A percentile compares a stretch with the other conserved stretches of the same genome.
Evolutionary conservation across 1,284 basidiomycete species (phyloP).

Genomic region (Cutaneotrichosporon mucoides): DNA sequence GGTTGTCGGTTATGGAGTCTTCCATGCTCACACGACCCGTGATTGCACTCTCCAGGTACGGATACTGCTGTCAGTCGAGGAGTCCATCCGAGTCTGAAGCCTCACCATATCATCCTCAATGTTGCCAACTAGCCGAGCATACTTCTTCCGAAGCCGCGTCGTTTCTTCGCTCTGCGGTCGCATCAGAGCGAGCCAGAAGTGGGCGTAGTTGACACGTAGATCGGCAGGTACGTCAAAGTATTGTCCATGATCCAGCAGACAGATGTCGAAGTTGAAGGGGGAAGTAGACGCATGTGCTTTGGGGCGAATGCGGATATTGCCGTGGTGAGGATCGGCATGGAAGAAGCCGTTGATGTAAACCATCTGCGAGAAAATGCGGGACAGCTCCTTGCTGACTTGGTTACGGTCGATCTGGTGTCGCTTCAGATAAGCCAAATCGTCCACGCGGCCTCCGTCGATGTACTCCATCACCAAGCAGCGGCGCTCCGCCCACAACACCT

Average conservation of each 20-base stretch:
- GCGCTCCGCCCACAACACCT: slow-evolving; percentile 76
- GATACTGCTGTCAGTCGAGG: slow-evolving; percentile 30
- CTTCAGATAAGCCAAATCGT: slow-evolving; percentile 81
- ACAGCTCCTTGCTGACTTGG: slow-evolving; percentile 81
- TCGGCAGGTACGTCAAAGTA: slow-evolving; percentile 83
- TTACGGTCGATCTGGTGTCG: slow-evolving; percentile 86
- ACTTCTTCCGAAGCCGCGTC: slow-evolving; percentile 67
- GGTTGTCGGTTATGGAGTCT: slow-evolving; percentile 17
- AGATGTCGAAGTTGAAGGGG: slow-evolving; percentile 91
- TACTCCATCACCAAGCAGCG: slow-evolving; percentile 92
- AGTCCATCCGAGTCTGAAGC: slow-evolving; percentile 12
- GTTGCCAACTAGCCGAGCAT: slow-evolving; percentile 83
- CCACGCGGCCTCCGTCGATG: slow-evolving; percentile 78
- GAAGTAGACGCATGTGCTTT: slow-evolving; percentile 62
- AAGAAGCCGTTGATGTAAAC: slow-evolving; percentile 81
- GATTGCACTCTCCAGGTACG: slow-evolving; percentile 76
- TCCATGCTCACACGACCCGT: slow-evolving; percentile 56
- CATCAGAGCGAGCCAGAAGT: slow-evolving; percentile 80
- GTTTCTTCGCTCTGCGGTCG: slow-evolving; percentile 63
- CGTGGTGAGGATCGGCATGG: slow-evolving; percentile 53
- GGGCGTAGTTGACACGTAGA: slow-evolving; percentile 60
- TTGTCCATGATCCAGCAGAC: slow-evolving; percentile 76
- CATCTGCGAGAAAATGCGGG: slow-evolving; percentile 81
- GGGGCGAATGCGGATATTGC: slow-evolving; percentile 86
- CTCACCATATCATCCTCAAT: slow-evolving; percentile 77